Base-by-base conservation (phyloP, 2,329 filamentous ascomycete genomes). In the Ophiostoma piceae region DNA sequence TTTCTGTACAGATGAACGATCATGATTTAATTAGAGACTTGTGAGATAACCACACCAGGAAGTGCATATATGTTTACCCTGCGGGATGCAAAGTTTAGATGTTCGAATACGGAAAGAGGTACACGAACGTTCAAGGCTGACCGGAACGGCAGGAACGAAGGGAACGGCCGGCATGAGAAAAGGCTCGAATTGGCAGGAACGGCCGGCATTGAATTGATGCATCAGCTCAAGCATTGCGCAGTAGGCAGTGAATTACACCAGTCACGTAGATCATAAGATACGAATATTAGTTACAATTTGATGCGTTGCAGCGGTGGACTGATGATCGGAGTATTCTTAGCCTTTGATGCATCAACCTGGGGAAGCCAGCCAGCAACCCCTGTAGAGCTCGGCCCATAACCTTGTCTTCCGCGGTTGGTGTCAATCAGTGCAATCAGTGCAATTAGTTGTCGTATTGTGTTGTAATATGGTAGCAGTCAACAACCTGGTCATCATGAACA, bases 381-480 rank as follows among this genome's bases (percentile, higher is more conserved):
- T 51, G 47, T 51, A 51, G 19, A 5, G 2, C 57, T 26, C 26
- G 57, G 57, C 26, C 26, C 57, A 62, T 26, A 7, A 35, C 57
- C 26, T 32, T 62, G 57, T 62, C 57, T 62, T 62, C 57, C 57
- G 57, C 22, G 54, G 54, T 62, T 32, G 54, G 51, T 57, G 51
- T 32, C 22, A 29, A 29, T 62, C 57, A 62, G 22, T 26, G 7
- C 3, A 26, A 57, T 12, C 35, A 12, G 12, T 32, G 35, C 35
- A 35, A 35, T 35, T 3, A 29, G 26, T 12, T 26, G 22, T 26
- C 8, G n/a, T 26, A 12, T 57, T 26, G n/a, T 26, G n/a, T 57
- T 26, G 51, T 57, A 26, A 57, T 14, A 57, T 57, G 22, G n/a
- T 32, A 60, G 51, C 51, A 57, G 47, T 22, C 19, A 12, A 5